phyloP scores from a whole-genome alignment of 2,329 filamentous ascomycete species.

The Aspergillus pseudoviridinutans region DNA sequence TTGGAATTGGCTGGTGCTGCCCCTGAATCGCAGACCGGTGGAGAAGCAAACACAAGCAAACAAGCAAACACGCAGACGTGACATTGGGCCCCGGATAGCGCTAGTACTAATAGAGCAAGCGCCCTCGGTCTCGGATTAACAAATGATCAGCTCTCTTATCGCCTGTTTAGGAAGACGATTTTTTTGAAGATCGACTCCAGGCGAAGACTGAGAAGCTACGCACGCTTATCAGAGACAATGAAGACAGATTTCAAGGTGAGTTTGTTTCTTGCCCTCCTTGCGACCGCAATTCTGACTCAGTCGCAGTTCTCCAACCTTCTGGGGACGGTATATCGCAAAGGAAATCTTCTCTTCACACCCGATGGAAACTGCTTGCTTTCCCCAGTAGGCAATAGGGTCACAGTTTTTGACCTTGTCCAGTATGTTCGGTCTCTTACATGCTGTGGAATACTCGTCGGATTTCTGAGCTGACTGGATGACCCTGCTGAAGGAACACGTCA shows the following conservation, averaged over 20 bases:
- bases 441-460: background rate
- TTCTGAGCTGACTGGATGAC: slow-evolving; percentile 4
- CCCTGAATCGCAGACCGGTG: slow-evolving; percentile 27
- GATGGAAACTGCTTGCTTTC: slow-evolving; percentile 95
- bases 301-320: slow-evolving; percentile 92
- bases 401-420: slow-evolving; percentile 95
- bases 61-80: slow-evolving; percentile 13
- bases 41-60: slow-evolving; percentile 13
- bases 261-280: background rate
- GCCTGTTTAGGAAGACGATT: slow-evolving; percentile 16
- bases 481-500: slow-evolving; percentile 34
- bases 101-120: slow-evolving; percentile 29
- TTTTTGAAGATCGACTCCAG: slow-evolving; percentile 22
- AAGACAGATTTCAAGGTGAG: slow-evolving; percentile 97
- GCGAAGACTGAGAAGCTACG: slow-evolving; percentile 15
- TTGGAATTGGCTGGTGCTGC: slow-evolving; percentile 18
- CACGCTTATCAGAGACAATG: slow-evolving; percentile 54
- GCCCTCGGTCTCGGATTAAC: slow-evolving; percentile 24
- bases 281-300: slow-evolving; percentile 3
- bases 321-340: slow-evolving; percentile 96
- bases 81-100: slow-evolving; percentile 23
- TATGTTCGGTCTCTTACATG: slow-evolving; percentile 40
- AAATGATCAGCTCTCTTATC: slow-evolving; percentile 24
- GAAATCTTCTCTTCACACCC: slow-evolving; percentile 92
- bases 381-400: slow-evolving; percentile 91